Evolutionary conservation across 257 asterid species (phyloP).

Genomic region (Fraxinus cuspidata): DNA sequence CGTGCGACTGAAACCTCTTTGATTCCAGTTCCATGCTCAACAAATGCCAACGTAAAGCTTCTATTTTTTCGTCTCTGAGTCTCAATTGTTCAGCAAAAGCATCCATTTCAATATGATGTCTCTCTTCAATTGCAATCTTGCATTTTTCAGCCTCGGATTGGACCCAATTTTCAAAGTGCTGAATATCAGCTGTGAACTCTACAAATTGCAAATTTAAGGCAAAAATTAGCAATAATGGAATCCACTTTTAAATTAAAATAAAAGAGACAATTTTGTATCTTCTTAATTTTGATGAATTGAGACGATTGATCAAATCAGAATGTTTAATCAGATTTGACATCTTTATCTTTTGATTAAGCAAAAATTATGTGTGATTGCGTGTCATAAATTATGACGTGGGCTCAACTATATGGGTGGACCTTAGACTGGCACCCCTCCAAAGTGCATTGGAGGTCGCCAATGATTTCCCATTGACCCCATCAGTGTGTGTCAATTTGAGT

Average conservation of each 20-base stretch:
- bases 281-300: neutral
- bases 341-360: neutral
- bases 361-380: neutral
- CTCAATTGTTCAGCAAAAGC: constrained; percentile 89
- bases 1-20: constrained; percentile 57
- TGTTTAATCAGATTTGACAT: neutral
- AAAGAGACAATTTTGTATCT: neutral
- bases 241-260: neutral
- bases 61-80: constrained; percentile 71
- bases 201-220: neutral
- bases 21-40: constrained; percentile 81
- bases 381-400: neutral
- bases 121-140: constrained; percentile 49
- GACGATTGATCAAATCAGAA: neutral
- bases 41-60: constrained; percentile 74
- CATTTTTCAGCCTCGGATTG: constrained; percentile 51
- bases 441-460: neutral
- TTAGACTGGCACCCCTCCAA: neutral
- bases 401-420: neutral
- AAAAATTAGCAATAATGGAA: neutral
- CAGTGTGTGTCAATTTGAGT: neutral
- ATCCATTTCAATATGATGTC: constrained; percentile 65
- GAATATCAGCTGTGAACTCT: constrained; percentile 41
- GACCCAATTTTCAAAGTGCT: constrained; percentile 57
- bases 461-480: neutral